These are phyloP conservation scores for Neonectria neomacrospora DNA, from an alignment of 2,329 filamentous ascomycete species.

Conservation along the genomic window DNA sequence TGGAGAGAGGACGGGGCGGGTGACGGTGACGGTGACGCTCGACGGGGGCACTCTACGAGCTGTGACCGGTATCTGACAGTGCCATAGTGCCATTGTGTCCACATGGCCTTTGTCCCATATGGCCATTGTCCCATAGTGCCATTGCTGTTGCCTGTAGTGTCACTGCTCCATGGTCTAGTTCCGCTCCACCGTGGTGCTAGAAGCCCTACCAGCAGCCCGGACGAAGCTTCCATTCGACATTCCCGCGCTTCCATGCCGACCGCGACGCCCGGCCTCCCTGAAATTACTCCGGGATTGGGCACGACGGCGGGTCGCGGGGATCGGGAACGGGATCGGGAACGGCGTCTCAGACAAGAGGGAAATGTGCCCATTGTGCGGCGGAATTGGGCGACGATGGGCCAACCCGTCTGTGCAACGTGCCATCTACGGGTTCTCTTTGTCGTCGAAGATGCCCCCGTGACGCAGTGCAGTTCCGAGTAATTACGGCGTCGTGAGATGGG, in stretches of 20 bases:
- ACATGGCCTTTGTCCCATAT: background rate
- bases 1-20: background rate
- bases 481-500: background rate
- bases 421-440: slow-evolving; percentile 11
- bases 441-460: background rate
- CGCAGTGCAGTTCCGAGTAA: background rate
- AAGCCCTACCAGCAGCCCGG: background rate
- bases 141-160: background rate
- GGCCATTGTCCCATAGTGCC: background rate
- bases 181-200: background rate
- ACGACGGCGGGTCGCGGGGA: slow-evolving; percentile 1
- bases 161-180: background rate
- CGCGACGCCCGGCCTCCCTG: background rate
- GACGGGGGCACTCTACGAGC: too few species aligned
- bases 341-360: slow-evolving; percentile 12
- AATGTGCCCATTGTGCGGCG: slow-evolving; percentile 34
- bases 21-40: slow-evolving; percentile 13
- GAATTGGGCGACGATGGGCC: slow-evolving; percentile 30
- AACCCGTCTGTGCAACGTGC: slow-evolving; percentile 17
- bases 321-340: slow-evolving; percentile 1
- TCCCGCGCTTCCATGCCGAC: background rate
- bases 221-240: slow-evolving; percentile 7
- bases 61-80: too few species aligned
- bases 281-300: background rate
- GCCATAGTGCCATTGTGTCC: background rate